Conservation (phyloP, 228 moss, liverwort and hornwort species). For the Sphagnum magellanicum region DNA sequence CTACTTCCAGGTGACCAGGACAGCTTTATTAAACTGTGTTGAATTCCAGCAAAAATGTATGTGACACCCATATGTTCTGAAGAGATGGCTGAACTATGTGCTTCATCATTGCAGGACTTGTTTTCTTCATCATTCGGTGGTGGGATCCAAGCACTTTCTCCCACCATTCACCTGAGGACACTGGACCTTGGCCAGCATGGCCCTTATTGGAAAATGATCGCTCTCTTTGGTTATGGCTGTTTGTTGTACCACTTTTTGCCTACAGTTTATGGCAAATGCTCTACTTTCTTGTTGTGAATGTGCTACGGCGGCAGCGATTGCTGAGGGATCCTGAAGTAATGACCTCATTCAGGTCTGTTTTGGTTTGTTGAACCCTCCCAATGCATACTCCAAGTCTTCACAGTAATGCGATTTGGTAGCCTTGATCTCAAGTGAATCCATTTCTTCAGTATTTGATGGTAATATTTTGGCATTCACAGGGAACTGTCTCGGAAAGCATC, state of each 20-base stretch:
- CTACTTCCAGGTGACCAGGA: slow-evolving; percentile 69
- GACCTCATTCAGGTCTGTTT: slow-evolving; percentile 79
- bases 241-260: slow-evolving; percentile 76
- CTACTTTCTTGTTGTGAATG: slow-evolving; percentile 92
- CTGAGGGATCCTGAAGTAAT: slow-evolving; percentile 89
- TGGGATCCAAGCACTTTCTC: slow-evolving; percentile 98
- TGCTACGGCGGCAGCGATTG: slow-evolving; percentile 78
- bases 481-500: slow-evolving; percentile 55
- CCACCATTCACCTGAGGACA: slow-evolving; percentile 82
- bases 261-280: slow-evolving; percentile 92
- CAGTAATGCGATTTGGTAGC: too few relatives aligned
- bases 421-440: too few relatives aligned
- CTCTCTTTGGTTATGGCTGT: slow-evolving; percentile 92
- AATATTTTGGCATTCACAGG: slow-evolving; percentile 10
- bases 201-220: slow-evolving; percentile 64
- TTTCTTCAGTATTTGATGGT: too few relatives aligned
- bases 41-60: background rate
- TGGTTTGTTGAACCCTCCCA: too few relatives aligned
- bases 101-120: slow-evolving; percentile 44
- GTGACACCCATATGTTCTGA: background rate
- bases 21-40: background rate
- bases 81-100: too few relatives aligned
- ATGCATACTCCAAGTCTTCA: too few relatives aligned
- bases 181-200: slow-evolving; percentile 99
- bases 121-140: slow-evolving; percentile 98